Base-by-base conservation (phyloP, 176 grass and related monocot genomes). In the Carex myosuroides region DNA sequence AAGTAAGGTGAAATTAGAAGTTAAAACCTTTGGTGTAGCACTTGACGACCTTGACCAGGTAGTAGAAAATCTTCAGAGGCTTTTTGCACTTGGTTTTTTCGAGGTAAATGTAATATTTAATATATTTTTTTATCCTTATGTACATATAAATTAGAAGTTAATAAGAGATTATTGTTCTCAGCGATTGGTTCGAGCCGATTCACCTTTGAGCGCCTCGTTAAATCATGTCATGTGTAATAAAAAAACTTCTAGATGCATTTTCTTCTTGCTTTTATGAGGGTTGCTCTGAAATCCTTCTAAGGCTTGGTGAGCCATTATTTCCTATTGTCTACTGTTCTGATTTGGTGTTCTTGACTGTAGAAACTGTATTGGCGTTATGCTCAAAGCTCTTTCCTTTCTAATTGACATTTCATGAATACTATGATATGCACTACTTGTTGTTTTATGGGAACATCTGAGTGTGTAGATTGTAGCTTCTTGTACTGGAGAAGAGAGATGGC, bases 1-100 rank as follows among this genome's bases (percentile, higher is more conserved):
- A 70, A 92, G 84, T 87, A 92, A 92, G 79, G 90, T 89, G 59
- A 94, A 94, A 92, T 79, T 84, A 78, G 92, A 92, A 29, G 76
- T 87, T 1, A 39, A 89, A 55, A 70, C 73, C 35, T 94, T 92
- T 90, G 84, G 77, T 84, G 76, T 92, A 82, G 82, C 81, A 64
- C 50, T 88, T 82, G 90, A 89, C 18, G 88, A 92, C 55, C 22
- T 94, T 85, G 90, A 92, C 68, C 92, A 90, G 86, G 88, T 92
- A 50, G 70, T 92, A 32, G 58, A 73, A 72, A 90, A 89, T 84
- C 67, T 94, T 79, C 85, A 92, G 75, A 94, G 85, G 79, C 86
- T 90, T 85, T 90, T 94, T 64, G 84, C 85, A 14, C 41, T 81
- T 88, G 82, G 86, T 41, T 90, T 94, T 79, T 94, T 94, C 84